phyloP scores from a whole-genome alignment of 2,329 filamentous ascomycete genomes.

The Grosmannia penicillata region DNA sequence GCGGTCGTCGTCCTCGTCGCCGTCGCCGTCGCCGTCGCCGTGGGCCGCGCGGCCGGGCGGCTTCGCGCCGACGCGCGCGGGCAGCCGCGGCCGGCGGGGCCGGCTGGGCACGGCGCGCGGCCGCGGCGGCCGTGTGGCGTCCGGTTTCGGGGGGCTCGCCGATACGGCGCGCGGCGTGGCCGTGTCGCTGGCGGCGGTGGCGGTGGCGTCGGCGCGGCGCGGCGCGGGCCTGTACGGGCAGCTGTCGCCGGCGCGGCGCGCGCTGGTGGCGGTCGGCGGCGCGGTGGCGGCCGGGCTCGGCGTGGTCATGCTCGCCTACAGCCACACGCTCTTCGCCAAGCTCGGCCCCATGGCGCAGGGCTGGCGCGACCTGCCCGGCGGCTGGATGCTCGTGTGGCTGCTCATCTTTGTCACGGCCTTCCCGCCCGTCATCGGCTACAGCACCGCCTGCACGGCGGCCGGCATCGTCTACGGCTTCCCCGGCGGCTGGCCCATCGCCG shows the following conservation, averaged over 20 bases:
- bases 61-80: no score
- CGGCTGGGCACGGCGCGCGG: not conserved
- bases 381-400: slow-evolving; percentile 62
- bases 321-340: slow-evolving; percentile 62
- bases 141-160: not conserved
- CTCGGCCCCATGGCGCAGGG: slow-evolving; percentile 58
- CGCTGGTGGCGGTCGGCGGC: slow-evolving; percentile 36
- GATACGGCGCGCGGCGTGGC: no score
- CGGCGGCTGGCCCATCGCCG: slow-evolving; percentile 67
- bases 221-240: slow-evolving; percentile 25
- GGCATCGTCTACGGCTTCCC: slow-evolving; percentile 43
- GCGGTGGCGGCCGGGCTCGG: slow-evolving; percentile 37
- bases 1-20: no score
- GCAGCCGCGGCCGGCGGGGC: no score
- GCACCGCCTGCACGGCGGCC: slow-evolving; percentile 45
- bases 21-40: no score
- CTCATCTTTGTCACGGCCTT: slow-evolving; percentile 66
- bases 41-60: not conserved
- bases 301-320: slow-evolving; percentile 63
- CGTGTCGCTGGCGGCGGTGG: not conserved
- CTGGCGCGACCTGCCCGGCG: slow-evolving; percentile 61
- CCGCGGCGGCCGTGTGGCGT: not conserved
- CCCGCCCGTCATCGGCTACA: slow-evolving; percentile 79
- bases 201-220: not conserved
- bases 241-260: slow-evolving; percentile 46